A percentile compares a stretch with the other conserved stretches of the same genome.
These are phyloP conservation scores for Fraxinus americana DNA, from an alignment of 257 asterid genomes.

Conservation along the genomic window DNA sequence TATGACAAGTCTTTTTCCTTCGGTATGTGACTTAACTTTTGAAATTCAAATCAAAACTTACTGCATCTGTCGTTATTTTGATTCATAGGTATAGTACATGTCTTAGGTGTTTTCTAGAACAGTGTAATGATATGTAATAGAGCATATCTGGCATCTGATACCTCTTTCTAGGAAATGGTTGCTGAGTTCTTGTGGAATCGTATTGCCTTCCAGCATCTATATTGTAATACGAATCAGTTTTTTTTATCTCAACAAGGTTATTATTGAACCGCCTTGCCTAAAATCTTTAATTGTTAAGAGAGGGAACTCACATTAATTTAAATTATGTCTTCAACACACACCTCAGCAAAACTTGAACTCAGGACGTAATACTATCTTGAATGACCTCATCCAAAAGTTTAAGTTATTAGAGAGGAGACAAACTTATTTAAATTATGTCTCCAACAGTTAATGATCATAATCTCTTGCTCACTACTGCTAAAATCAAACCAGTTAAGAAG, in stretches of 20 bases:
- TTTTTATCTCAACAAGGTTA: neutral
- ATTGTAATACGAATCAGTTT: no score
- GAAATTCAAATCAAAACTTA: neutral
- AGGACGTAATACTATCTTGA: neutral
- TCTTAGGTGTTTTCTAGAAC: neutral
- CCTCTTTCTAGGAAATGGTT: neutral
- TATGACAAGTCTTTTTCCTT: conserved; percentile 71
- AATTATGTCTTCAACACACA: neutral
- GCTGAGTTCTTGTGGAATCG: neutral
- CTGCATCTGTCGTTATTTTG: neutral
- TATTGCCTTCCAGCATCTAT: neutral
- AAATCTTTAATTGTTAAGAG: neutral
- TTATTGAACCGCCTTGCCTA: neutral
- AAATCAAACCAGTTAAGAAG: neutral
- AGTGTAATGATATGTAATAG: neutral
- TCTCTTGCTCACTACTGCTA: neutral
- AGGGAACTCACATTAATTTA: neutral
- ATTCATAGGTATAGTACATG: neutral
- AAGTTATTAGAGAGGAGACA: neutral
- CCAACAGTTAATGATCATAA: neutral
- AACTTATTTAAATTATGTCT: neutral
- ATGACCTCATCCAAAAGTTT: no score
- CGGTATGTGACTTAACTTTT: conserved; percentile 50
- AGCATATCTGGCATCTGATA: neutral
- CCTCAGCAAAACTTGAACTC: neutral